Percentiles rank a stretch among this genome's conserved stretches.
Conservation (phyloP, 768 basidiomycete species). For the Porphyrellus cyaneotinctus region DNA sequence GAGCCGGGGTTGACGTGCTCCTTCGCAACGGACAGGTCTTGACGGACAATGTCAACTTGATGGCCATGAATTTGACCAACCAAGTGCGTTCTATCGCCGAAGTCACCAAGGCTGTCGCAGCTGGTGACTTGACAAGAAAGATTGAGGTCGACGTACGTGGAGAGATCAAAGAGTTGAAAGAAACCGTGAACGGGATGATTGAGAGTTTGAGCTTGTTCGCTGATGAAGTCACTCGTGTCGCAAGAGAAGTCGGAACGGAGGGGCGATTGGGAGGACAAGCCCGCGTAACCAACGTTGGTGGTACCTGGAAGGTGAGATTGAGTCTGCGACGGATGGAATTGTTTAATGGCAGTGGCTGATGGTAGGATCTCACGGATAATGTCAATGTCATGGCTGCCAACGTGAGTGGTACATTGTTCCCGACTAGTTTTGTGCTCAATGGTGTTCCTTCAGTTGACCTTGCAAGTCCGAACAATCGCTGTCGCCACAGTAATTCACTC, state of each 20-base stretch:
- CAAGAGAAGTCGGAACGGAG: slow-evolving; percentile 95
- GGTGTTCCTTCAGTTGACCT: slow-evolving; percentile 58
- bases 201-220: slow-evolving; percentile 81
- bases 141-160: slow-evolving; percentile 90
- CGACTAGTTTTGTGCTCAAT: slow-evolving; percentile 1
- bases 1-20: slow-evolving; percentile 7
- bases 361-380: slow-evolving; percentile 82
- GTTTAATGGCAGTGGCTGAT: slow-evolving; percentile 11
- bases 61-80: slow-evolving; percentile 88
- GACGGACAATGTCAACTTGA: slow-evolving; percentile 82
- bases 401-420: slow-evolving; percentile 39
- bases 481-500: slow-evolving; percentile 70
- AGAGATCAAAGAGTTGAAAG: slow-evolving; percentile 85
- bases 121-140: slow-evolving; percentile 90
- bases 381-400: slow-evolving; percentile 96
- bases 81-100: slow-evolving; percentile 88
- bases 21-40: slow-evolving; percentile 36
- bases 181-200: slow-evolving; percentile 96
- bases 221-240: slow-evolving; percentile 81
- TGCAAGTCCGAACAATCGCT: slow-evolving; percentile 92
- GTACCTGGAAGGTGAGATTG: slow-evolving; percentile 79
- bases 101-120: slow-evolving; percentile 93
- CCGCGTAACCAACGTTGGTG: slow-evolving; percentile 88
- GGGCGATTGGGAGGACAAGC: slow-evolving; percentile 94
- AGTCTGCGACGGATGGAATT: neutral